Evolutionary conservation across 805 yeast genomes (phyloP).

Genomic region (Metschnikowia proteae): DNA sequence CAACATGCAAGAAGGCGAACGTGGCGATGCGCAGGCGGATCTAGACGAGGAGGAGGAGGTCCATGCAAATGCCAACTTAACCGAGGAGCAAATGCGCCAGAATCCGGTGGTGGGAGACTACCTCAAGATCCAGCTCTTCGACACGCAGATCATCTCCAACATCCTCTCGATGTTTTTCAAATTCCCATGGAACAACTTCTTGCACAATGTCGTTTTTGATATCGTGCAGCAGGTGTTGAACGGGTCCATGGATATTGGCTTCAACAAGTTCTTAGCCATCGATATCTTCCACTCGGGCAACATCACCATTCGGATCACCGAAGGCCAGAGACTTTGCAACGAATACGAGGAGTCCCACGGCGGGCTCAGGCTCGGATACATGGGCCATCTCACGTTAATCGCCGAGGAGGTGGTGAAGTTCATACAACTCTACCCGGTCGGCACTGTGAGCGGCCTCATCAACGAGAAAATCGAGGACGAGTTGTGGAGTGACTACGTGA

Average conservation of each 20-base stretch:
- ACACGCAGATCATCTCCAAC: slow-evolving; percentile 41
- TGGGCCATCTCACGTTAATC: slow-evolving; percentile 31
- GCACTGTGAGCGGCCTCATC: slow-evolving; percentile 34
- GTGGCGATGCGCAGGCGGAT: slow-evolving; percentile 20
- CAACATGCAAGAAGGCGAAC: slow-evolving; percentile 23
- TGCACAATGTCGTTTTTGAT: slow-evolving; percentile 46
- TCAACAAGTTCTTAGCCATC: slow-evolving; percentile 42
- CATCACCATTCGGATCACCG: slow-evolving; percentile 39
- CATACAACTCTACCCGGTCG: slow-evolving; percentile 36
- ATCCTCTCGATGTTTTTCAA: slow-evolving; percentile 42
- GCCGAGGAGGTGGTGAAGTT: slow-evolving; percentile 32
- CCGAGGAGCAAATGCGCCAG: slow-evolving; percentile 41
- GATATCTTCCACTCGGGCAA: slow-evolving; percentile 57
- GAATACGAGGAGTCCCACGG: slow-evolving; percentile 25
- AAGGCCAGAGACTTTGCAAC: slow-evolving; percentile 41
- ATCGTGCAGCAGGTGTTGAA: slow-evolving; percentile 46
- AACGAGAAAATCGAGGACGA: slow-evolving; percentile 37
- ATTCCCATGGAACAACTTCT: slow-evolving; percentile 46
- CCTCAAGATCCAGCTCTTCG: slow-evolving; percentile 39
- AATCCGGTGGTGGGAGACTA: slow-evolving; percentile 44
- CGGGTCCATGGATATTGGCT: slow-evolving; percentile 49
- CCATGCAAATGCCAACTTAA: slow-evolving; percentile 41
- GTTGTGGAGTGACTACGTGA: slow-evolving; percentile 80
- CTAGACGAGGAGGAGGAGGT: slow-evolving; percentile 38
- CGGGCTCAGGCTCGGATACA: slow-evolving; percentile 28